phyloP scores from a whole-genome alignment of 2,329 filamentous ascomycete species.

The Diaporthe sp. region DNA sequence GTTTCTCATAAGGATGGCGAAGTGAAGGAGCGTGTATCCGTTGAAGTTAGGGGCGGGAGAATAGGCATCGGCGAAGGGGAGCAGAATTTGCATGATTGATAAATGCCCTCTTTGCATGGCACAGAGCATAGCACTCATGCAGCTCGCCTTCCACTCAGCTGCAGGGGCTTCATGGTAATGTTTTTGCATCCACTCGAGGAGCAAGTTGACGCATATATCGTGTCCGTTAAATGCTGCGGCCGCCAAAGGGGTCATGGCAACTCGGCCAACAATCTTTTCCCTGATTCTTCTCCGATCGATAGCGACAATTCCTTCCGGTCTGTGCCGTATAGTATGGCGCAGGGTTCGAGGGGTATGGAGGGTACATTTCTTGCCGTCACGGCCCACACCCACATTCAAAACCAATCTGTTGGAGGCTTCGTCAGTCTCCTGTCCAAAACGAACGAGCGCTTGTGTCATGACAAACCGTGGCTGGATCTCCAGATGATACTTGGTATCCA shows the following conservation, averaged over 20 bases:
- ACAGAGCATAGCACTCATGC: neutral
- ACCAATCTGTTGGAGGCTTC: neutral
- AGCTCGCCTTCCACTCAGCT: neutral
- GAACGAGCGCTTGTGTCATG: neutral
- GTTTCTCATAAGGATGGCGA: neutral
- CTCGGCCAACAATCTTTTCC: neutral
- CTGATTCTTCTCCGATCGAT: neutral
- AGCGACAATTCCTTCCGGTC: neutral
- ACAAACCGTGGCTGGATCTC: neutral
- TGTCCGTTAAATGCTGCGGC: neutral
- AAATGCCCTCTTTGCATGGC: neutral
- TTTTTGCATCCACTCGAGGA: neutral
- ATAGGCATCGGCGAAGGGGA: neutral
- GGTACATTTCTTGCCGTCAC: neutral
- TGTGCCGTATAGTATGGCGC: accelerated
- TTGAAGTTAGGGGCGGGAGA: neutral
- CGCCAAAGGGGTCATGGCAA: neutral
- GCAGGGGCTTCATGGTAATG: neutral
- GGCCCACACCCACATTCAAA: neutral
- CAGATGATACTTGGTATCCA: neutral
- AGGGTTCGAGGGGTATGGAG: neutral
- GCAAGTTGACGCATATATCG: neutral
- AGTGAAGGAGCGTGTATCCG: neutral
- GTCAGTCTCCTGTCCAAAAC: neutral
- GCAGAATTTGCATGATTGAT: neutral